Evolutionary conservation across 306 rosid genomes (phyloP), one percentile per base, ranked within the genome.

Genomic region (Cicer pinnatifidum): DNA sequence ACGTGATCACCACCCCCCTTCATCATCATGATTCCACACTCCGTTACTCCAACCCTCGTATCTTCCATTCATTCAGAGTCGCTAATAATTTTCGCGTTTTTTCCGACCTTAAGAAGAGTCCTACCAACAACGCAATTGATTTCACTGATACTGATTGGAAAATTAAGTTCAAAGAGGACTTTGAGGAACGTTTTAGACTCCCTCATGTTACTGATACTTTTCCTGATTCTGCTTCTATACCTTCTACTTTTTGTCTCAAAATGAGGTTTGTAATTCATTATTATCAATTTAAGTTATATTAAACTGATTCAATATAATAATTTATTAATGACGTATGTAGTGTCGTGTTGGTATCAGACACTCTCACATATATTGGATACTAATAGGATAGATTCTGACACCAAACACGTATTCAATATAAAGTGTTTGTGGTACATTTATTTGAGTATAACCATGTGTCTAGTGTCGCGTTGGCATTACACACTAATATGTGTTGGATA

Each of bases 71-170:
- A 13, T 51, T 52, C 1, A 78, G 64, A 79, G 37, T 62, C 13
- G 7, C 64, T 28, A 35, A 35, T 38, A 69, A 67, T 71, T 73
- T 73, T 63, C 57, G 78, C 13, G 69, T 82, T 57, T 83, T 63
- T 74, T 72, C 86, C 0, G 78, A 69, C 57, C 52, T 80, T 28
- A 85, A 80, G 80, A 81, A 80, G 80, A 81, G 53, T 63, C 85
- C 72, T 3, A 72, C 33, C 44, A 48, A 69, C n/a, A 63, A 17
- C 66, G 10, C 66, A 33, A 66, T 91, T 72, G 96, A 94, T 81
- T 88, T 83, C 82, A 77, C 66, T 68, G 95, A 94, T 85, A 93
- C 97, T 64, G 88, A 85, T 72, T 94, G 99, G 97, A 88, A 88
- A 69, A 72, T 75, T 45, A 90, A 85, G 87, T 94, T 86, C 64